Conservation (phyloP, 2,329 filamentous ascomycete genomes). For the Cordyceps fumosorosea region DNA sequence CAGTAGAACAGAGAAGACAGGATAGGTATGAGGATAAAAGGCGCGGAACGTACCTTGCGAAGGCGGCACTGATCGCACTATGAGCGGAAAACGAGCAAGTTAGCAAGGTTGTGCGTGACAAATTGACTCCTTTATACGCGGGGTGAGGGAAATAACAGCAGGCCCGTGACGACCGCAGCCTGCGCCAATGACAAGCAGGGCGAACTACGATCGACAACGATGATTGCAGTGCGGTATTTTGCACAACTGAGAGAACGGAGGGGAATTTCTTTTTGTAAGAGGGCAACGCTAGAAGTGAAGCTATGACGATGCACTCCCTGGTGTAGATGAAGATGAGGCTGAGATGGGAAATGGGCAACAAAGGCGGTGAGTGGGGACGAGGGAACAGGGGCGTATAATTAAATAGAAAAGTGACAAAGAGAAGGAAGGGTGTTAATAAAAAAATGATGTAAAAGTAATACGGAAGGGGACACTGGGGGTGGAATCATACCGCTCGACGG, state of each 20-base stretch:
- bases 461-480: not conserved
- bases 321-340: slow-evolving; percentile 3
- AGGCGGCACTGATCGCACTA: slow-evolving; percentile 29
- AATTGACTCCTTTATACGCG: not conserved
- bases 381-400: not conserved
- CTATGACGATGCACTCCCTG: not conserved
- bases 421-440: not conserved
- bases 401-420: not conserved
- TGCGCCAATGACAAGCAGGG: not conserved
- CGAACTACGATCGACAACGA: not conserved
- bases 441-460: not conserved
- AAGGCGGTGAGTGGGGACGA: not conserved
- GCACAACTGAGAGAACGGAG: not conserved
- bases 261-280: not conserved
- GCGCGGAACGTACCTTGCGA: slow-evolving; percentile 20
- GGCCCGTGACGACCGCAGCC: not conserved
- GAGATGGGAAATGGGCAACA: not conserved
- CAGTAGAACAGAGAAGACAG: not conserved
- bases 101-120: slow-evolving; percentile 6
- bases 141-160: slow-evolving; percentile 4
- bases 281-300: not conserved
- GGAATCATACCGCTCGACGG: slow-evolving; percentile 12
- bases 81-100: slow-evolving; percentile 10
- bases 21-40: not conserved
- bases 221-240: slow-evolving; percentile 2